Conservation (phyloP, 495 filamentous ascomycete species). For the Podospora pseudocomata region DNA sequence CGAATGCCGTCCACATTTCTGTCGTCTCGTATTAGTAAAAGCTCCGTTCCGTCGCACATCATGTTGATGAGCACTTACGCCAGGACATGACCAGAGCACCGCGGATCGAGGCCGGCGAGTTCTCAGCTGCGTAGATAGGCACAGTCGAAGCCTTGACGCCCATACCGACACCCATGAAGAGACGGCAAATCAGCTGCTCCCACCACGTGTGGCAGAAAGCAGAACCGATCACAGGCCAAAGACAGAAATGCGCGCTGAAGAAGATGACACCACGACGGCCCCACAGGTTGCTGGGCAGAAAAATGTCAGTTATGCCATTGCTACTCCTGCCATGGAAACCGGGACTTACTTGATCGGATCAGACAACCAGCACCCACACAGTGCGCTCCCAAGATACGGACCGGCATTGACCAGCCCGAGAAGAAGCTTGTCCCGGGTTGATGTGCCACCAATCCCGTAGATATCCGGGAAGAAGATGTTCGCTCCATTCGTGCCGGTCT, state of each 20-base stretch:
- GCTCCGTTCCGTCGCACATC: background rate
- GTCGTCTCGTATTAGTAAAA: background rate
- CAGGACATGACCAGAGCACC: constrained; percentile 81
- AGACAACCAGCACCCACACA: constrained; percentile 63
- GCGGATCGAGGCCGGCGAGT: constrained; percentile 66
- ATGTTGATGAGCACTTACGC: constrained; percentile 40
- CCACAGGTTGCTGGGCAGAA: constrained; percentile 38
- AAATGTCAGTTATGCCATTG: background rate
- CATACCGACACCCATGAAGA: constrained; percentile 71
- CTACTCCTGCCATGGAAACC: background rate
- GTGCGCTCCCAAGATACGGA: constrained; percentile 48
- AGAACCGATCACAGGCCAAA: constrained; percentile 60
- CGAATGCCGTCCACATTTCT: constrained; percentile 80
- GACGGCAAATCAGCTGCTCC: constrained; percentile 58
- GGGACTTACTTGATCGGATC: constrained; percentile 57
- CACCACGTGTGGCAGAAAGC: constrained; percentile 61
- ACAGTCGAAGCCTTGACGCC: constrained; percentile 60
- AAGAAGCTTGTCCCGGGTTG: constrained; percentile 48
- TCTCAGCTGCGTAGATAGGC: constrained; percentile 76
- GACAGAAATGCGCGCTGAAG: constrained; percentile 59
- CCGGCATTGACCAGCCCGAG: constrained; percentile 51
- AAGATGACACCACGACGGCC: constrained; percentile 70
- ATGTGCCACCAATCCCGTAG: constrained; percentile 43
- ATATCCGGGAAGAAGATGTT: constrained; percentile 60
- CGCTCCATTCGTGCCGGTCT: constrained; percentile 72